phyloP scores from a whole-genome alignment of 2,329 filamentous ascomycete genomes.

The Hymenoscyphus occultus region DNA sequence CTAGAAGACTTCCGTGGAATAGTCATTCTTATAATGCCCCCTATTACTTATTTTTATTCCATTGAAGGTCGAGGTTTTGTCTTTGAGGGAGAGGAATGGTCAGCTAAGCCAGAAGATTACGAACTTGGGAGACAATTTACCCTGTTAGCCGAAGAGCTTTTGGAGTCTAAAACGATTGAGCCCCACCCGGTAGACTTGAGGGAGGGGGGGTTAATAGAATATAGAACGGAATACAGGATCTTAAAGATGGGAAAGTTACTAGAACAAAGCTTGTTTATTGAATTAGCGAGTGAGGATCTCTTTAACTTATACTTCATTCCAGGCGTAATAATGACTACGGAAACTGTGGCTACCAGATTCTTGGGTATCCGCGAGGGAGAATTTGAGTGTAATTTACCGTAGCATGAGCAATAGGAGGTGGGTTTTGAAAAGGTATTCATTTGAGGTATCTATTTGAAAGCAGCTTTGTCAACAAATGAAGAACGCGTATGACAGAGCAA shows the following conservation, averaged over 20 bases:
- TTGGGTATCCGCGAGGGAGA: too few species aligned
- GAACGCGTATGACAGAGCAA: too few species aligned
- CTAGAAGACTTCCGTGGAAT: too few species aligned
- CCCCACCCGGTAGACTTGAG: conserved; percentile 30
- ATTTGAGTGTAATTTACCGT: too few species aligned
- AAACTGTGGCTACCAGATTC: too few species aligned
- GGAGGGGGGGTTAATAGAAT: conserved; percentile 21
- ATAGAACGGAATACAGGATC: conserved; percentile 19
- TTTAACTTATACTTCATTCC: not conserved
- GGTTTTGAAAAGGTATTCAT: too few species aligned
- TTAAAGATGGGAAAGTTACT: conserved; percentile 33
- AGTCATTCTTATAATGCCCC: too few species aligned
- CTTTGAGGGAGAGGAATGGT: conserved; percentile 19
- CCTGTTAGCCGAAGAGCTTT: conserved; percentile 33
- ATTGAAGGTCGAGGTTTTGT: conserved; percentile 38
- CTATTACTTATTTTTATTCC: too few species aligned
- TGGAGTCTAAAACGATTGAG: conserved; percentile 37
- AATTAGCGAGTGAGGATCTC: conserved; percentile 8
- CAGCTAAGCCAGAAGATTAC: conserved; percentile 30
- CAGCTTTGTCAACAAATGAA: too few species aligned
- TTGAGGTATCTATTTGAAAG: too few species aligned
- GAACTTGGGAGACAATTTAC: conserved; percentile 38
- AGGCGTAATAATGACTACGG: too few species aligned
- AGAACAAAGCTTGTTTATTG: conserved; percentile 42
- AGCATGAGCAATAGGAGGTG: too few species aligned